Base-by-base conservation (phyloP, 352 stramenopile species). In the Pythium guiyangense region DNA sequence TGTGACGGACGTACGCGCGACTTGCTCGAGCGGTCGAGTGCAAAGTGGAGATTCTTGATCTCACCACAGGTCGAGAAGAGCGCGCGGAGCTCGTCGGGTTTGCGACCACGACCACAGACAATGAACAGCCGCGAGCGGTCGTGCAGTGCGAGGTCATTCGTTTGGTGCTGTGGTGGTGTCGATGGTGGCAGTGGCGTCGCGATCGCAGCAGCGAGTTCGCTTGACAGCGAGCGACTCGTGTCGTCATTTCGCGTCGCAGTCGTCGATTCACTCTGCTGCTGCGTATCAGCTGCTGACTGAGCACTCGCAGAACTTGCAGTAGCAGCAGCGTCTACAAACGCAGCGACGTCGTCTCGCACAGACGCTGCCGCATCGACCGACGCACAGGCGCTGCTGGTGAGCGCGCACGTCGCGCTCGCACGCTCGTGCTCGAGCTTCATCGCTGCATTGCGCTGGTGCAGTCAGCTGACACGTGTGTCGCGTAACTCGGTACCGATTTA, bases 21-120 rank as follows among this genome's bases (percentile, higher is more conserved):
- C 48, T 88, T 88, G 71, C 84, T 79, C 54, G 77, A 89, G 50
- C 83, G 77, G 67, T 92, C 83, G 31, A 86, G 76, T 29, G 80
- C 83, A 20, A 92, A 47, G 49, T 90, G 77, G 43, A 90, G 58
- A 52, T 88, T 67, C 60, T 79, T 78, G 49, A 92, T 85, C 18
- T 68, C 46, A 12, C 83, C 83, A 37, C 74, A 90, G 4, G 59
- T 53, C 26, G 63, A 69, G 39, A 92, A 92, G 35, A 92, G 66
- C 46, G 70, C 49, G 10, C 69, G 74, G 42, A 92, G 64, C 34
- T 92, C 74, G 27, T 92, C 80, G 45, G 72, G 56, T 54, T 76
- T 81, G 15, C 80, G 69, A n/a, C 74, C 68, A 11, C 83, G 77
- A 31, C 83, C 83, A 27, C 83, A 92, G 14, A 92, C 73, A 18